Percentiles rank a stretch among this genome's conserved stretches.
These are phyloP conservation scores for Fusarium musae DNA, from an alignment of 2,329 filamentous ascomycete species.

Conservation along the genomic window DNA sequence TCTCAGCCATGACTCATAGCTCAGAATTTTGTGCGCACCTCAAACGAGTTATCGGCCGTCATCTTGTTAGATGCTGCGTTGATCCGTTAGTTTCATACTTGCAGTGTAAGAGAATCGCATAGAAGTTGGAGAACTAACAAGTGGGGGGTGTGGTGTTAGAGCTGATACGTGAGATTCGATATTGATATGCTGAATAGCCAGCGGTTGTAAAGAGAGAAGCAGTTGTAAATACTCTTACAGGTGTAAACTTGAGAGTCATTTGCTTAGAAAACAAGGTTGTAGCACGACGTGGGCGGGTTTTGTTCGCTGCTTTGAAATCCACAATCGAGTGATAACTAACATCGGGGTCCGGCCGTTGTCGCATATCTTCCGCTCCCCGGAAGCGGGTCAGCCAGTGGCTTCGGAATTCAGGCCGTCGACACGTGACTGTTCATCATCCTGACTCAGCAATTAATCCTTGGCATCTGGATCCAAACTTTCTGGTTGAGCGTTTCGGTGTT, in stretches of 20 bases:
- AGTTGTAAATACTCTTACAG: conserved; percentile 44
- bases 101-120: conserved; percentile 42
- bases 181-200: conserved; percentile 46
- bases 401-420: conserved; percentile 20
- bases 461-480: conserved; percentile 45
- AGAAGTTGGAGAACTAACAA: conserved; percentile 35
- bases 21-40: conserved; percentile 51
- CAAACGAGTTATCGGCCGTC: conserved; percentile 58
- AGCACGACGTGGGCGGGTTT: conserved; percentile 25
- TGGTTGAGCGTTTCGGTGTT: conserved; percentile 16
- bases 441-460: conserved; percentile 41
- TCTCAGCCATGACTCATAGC: conserved; percentile 36
- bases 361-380: conserved; percentile 12
- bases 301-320: conserved; percentile 49
- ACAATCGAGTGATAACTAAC: conserved; percentile 40
- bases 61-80: conserved; percentile 49
- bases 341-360: conserved; percentile 35
- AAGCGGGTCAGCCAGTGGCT: conserved; percentile 38
- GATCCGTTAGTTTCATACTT: conserved; percentile 36
- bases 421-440: conserved; percentile 38
- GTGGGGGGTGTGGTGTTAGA: conserved; percentile 36
- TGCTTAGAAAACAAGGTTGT: conserved; percentile 24
- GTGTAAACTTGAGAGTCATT: conserved; percentile 46
- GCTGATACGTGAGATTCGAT: conserved; percentile 37
- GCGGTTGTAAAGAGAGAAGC: conserved; percentile 45